phyloP scores from a whole-genome alignment of 805 yeast species.

The Ogataea sp. region DNA sequence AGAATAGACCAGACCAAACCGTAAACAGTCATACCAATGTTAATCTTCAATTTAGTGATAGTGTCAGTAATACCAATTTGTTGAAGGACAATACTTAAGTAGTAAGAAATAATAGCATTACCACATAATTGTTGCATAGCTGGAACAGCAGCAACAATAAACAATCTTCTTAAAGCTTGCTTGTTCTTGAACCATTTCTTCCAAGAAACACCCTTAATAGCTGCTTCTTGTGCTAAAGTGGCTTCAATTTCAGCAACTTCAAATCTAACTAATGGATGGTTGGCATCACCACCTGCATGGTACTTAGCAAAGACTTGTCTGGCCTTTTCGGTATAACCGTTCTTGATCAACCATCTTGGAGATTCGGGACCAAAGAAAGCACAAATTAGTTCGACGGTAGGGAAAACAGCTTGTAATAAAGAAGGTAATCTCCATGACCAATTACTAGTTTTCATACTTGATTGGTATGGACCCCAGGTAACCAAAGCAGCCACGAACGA shows the following conservation, averaged over 20 bases:
- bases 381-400: slow-evolving; percentile 10
- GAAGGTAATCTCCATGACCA: slow-evolving; percentile 50
- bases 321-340: slow-evolving; percentile 29
- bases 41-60: slow-evolving; percentile 37
- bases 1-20: slow-evolving; percentile 28
- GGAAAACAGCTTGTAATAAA: slow-evolving; percentile 38
- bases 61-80: slow-evolving; percentile 45
- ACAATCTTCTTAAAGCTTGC: slow-evolving; percentile 31
- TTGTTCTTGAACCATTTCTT: slow-evolving; percentile 27
- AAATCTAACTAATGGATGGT: slow-evolving; percentile 23
- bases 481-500: slow-evolving; percentile 37
- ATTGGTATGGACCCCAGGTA: slow-evolving; percentile 19
- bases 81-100: slow-evolving; percentile 34
- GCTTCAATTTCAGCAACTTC: slow-evolving; percentile 30
- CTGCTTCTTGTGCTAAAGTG: slow-evolving; percentile 30
- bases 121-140: slow-evolving; percentile 34
- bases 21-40: slow-evolving; percentile 40
- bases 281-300: slow-evolving; percentile 30
- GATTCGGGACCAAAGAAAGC: slow-evolving; percentile 31
- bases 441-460: slow-evolving; percentile 24
- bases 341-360: slow-evolving; percentile 33
- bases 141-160: slow-evolving; percentile 22
- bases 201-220: slow-evolving; percentile 24
- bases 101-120: slow-evolving; percentile 39
- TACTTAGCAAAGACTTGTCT: slow-evolving; percentile 22